Base-by-base conservation (phyloP, 306 rosid species). In the Begonia peltatifolia region DNA sequence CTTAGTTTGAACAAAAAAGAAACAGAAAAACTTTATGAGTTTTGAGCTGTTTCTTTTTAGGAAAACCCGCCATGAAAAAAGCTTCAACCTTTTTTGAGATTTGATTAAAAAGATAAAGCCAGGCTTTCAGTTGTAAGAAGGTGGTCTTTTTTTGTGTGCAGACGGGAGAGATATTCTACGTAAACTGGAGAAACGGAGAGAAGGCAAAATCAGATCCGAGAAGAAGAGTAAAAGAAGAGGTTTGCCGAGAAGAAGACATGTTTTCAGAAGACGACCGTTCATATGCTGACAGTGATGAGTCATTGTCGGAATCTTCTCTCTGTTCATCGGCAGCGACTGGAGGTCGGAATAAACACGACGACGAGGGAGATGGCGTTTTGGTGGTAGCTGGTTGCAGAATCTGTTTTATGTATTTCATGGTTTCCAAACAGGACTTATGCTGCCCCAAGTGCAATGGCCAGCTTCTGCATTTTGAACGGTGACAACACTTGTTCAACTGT, bases 371-470 rank as follows among this genome's bases (percentile, higher is more conserved):
- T 47, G 70, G 79, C 60, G 95, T 90, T 51, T 72, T 90, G 65
- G 97, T 90, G 35, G 97, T 90, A 56, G 95, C 84, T 13, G 97
- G 97, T 3, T 90, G 97, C 92, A 85, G 83, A 76, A 76, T 73
- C 61, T 90, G 97, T 68, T 72, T 85, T 50, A 90, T 90, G 95
- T 90, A 90, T 66, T 80, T 83, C 78, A 90, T 90, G 97, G 92
- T 90, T 47, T 94, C 97, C 7, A 90, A 85, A 60, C 87, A 78
- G 8, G 82, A 76, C 53, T 72, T 80, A 63, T 83, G 80, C 57
- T 90, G 97, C 80, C 95, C 97, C 35, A 90, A 80, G 67, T 90
- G 97, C 58, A 61, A 12, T 52, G 92, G 80, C 73, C 87, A 80
- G 70, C 95, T 90, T 60, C 97, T 90, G 47, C 95, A 85, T 79